Percentiles rank a stretch among this genome's conserved stretches.
phyloP scores from a whole-genome alignment of 306 rosid genomes.

The Cucurbita argyrosperma region DNA sequence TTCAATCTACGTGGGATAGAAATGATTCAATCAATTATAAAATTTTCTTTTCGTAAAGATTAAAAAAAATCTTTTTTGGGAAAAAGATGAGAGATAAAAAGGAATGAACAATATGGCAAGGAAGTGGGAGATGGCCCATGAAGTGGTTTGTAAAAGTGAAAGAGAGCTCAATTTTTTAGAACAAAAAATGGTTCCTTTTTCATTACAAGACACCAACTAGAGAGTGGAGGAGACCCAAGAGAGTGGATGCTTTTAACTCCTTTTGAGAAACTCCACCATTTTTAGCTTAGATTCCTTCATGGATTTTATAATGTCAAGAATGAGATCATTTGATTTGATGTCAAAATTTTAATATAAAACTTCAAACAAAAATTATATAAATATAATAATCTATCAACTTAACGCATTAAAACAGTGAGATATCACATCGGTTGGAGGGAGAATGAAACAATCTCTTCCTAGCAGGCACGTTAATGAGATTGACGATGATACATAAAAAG shows the following conservation, averaged over 20 bases:
- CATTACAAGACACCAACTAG: background rate
- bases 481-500: too few relatives aligned
- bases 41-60: background rate
- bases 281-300: background rate
- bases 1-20: fast-evolving
- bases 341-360: too few relatives aligned
- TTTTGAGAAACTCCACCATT: constrained; percentile 1
- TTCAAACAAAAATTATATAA: too few relatives aligned
- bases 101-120: background rate
- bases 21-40: too few relatives aligned
- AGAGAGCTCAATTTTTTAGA: background rate
- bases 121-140: background rate
- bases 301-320: too few relatives aligned
- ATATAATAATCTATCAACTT: too few relatives aligned
- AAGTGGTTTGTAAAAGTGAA: background rate
- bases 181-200: background rate
- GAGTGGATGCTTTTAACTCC: constrained; percentile 3
- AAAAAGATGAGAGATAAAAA: background rate
- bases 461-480: too few relatives aligned
- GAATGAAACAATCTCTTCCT: too few relatives aligned
- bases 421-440: too few relatives aligned
- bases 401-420: too few relatives aligned
- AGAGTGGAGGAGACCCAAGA: background rate
- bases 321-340: too few relatives aligned
- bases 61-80: background rate